A percentile compares a stretch with the other conserved stretches of the same genome.
phyloP scores from a whole-genome alignment of 2,329 filamentous ascomycete species.

The Colletotrichum endophyticum region DNA sequence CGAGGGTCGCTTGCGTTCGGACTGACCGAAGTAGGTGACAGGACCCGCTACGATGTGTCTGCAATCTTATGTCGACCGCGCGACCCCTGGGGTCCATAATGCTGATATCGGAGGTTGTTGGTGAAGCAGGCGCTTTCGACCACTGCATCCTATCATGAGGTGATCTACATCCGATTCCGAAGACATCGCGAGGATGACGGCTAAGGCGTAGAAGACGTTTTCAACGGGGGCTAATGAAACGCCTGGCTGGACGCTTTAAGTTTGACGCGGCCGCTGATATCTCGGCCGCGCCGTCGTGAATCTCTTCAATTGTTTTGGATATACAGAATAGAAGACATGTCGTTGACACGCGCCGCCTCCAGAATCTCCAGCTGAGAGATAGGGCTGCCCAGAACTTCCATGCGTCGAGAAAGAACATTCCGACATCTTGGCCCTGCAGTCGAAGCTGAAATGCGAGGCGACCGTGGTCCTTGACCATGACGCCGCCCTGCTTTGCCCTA shows the following conservation, averaged over 20 bases:
- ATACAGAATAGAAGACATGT: neutral
- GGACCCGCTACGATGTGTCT: neutral
- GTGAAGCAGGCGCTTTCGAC: neutral
- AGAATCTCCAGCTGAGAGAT: neutral
- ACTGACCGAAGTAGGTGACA: slow-evolving; percentile 7
- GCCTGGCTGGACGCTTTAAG: neutral
- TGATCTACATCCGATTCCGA: slow-evolving; percentile 7
- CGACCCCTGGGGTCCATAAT: neutral
- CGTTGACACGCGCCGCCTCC: neutral
- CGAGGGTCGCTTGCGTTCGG: neutral
- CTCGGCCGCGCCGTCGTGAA: neutral
- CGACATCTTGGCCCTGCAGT: neutral
- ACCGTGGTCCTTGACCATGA: neutral
- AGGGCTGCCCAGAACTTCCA: neutral
- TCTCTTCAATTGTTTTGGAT: neutral
- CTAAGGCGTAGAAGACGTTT: neutral
- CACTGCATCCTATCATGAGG: neutral
- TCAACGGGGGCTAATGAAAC: neutral
- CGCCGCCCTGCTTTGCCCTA: neutral
- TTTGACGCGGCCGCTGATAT: neutral
- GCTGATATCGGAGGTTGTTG: neutral
- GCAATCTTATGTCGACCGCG: slow-evolving; percentile 3
- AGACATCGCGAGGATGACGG: neutral
- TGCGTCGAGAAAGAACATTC: neutral
- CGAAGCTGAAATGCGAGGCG: neutral